Conservation (phyloP, 495 filamentous ascomycete genomes). For the Penicillium canariense region DNA sequence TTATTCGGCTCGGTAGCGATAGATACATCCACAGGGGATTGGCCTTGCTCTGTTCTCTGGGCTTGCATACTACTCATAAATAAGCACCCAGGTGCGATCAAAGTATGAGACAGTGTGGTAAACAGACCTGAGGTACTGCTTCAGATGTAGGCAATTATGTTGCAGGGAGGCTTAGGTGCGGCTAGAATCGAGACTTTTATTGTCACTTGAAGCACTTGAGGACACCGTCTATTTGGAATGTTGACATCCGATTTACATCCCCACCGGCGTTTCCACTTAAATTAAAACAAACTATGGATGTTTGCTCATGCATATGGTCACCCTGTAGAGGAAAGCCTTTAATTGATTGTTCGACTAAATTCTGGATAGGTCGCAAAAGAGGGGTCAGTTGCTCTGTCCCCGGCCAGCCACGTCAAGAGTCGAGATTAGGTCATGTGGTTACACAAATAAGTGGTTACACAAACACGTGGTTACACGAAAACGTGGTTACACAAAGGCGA, state of each 20-base stretch:
- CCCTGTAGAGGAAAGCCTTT: neutral
- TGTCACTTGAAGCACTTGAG: neutral
- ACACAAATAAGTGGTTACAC: neutral
- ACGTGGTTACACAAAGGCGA: neutral
- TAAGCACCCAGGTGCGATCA: neutral
- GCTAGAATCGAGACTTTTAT: neutral
- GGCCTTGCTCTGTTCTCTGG: neutral
- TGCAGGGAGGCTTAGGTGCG: neutral
- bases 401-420: neutral
- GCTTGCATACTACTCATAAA: neutral
- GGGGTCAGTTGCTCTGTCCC: neutral
- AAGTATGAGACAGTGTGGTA: neutral
- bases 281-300: neutral
- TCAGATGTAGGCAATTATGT: neutral
- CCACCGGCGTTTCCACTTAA: neutral
- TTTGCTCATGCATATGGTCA: neutral
- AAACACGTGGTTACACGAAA: neutral
- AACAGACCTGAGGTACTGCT: neutral
- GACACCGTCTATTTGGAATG: neutral
- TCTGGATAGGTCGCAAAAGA: neutral
- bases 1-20: conserved; percentile 27
- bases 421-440: neutral
- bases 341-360: neutral
- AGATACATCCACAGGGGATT: neutral
- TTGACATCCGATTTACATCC: neutral